Evolutionary conservation across 148 eudicot genomes (phyloP), one percentile per base, ranked within the genome.

Genomic region (Rhododendron williamsianum): DNA sequence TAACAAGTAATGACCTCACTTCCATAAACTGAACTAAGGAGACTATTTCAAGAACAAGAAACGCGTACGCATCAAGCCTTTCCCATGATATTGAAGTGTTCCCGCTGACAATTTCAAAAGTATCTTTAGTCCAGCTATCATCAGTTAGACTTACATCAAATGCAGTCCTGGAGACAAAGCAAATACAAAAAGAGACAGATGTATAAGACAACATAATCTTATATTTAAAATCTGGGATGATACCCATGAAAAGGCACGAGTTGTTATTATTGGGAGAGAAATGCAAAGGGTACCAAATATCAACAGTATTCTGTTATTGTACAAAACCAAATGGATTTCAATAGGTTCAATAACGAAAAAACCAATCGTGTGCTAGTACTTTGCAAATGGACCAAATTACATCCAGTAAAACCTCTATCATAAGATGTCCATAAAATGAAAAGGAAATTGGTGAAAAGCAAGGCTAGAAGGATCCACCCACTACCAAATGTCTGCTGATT

Each of bases 11-110:
- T 12, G 25, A 48, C 13, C 2, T 25, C 27, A n/a, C 49, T 33
- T 46, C 23, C 52, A 52, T 19, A 85, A 30, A 25, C 16, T 41
- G 81, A 10, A 38, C 73, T 27, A 16, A 69, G 41, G 25, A 19
- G 10, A 11, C 21, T 25, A 18, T 25, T 72, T 84, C 25, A 81
- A 43, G 49, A 65, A 63, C 41, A 11, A 11, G 12, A 65, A 84
- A 94, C 98, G 89, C 85, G 0, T 69, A 96, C 98, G 85, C 95
- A 81, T 96, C 98, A 86, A 96, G 98, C 87, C 92, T 92, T 88
- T 96, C 98, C 98, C 98, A 96, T 86, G 98, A 92, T 41, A 58
- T 83, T 41, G 98, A 92, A 56, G 93, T 91, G 91, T 94, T 96
- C 33, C 98, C 96, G 49, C 85, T 87, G 88, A 93, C 87, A 84